phyloP scores from a whole-genome alignment of 2,329 filamentous ascomycete genomes.

The Ceratocystis papillata region DNA sequence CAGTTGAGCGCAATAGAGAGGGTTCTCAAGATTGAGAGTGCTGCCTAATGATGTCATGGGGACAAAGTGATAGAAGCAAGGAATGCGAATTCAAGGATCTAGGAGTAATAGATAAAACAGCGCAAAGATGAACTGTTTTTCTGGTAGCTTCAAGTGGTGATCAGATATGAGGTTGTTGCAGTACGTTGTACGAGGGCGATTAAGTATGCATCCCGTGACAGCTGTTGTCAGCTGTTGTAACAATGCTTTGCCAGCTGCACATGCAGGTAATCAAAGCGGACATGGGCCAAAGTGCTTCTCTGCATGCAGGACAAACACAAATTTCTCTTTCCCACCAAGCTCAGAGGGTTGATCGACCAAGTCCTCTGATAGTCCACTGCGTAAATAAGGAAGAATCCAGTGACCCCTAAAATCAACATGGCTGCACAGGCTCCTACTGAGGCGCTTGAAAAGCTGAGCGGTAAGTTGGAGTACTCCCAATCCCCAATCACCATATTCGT shows the following conservation, averaged over 20 bases:
- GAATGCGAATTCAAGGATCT: background rate
- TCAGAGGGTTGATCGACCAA: conserved; percentile 1
- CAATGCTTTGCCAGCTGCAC: background rate
- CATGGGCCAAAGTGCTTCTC: conserved; percentile 7
- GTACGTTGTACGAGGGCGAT: background rate
- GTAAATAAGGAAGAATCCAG: background rate
- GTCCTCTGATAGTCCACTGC: background rate
- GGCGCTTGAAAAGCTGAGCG: conserved; percentile 29
- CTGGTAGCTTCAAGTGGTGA: background rate
- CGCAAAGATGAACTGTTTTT: background rate
- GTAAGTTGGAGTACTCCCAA: conserved; percentile 23
- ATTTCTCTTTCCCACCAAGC: conserved; percentile 7
- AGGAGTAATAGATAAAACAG: no score
- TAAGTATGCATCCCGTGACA: background rate
- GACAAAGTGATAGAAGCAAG: background rate
- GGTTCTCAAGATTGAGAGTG: background rate
- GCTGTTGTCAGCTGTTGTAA: background rate
- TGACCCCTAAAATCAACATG: conserved; percentile 24
- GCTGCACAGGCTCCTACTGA: conserved; percentile 29
- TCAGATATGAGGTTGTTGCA: background rate
- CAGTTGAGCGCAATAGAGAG: conserved; percentile 55
- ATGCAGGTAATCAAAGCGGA: background rate
- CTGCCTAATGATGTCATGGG: background rate
- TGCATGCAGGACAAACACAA: conserved; percentile 4
- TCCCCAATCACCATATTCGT: background rate